phyloP scores from a whole-genome alignment of 1,284 basidiomycete species.

The Rhodotorula sp. region DNA sequence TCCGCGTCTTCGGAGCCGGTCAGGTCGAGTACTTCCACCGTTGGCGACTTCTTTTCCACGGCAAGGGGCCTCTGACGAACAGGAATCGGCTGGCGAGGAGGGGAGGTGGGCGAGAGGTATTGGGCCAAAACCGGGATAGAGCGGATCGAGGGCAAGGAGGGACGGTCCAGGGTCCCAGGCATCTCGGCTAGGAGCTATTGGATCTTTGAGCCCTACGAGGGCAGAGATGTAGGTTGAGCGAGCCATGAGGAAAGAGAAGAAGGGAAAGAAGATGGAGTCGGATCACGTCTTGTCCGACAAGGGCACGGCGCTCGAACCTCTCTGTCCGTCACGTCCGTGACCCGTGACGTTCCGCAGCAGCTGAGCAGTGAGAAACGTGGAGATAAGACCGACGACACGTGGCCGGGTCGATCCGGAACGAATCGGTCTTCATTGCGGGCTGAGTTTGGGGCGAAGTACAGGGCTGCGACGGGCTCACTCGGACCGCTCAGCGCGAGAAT shows the following conservation, averaged over 20 bases:
- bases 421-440: not conserved
- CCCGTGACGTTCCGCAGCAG: not conserved
- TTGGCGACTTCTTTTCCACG: not conserved
- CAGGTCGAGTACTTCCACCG: not conserved
- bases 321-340: not conserved
- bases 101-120: not conserved
- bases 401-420: not conserved
- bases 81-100: not conserved
- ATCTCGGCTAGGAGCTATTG: not conserved
- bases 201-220: not conserved
- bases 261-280: not conserved
- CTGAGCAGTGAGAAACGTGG: no score
- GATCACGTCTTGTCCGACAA: not conserved
- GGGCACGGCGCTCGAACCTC: not conserved
- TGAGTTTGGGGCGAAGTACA: not conserved
- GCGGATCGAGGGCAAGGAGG: slow-evolving; percentile 8
- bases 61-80: not conserved
- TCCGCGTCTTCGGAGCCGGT: not conserved
- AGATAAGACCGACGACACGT: no score
- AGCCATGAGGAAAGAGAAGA: slow-evolving; percentile 11
- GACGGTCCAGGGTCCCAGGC: not conserved
- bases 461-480: no score
- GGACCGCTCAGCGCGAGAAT: not conserved
- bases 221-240: not conserved
- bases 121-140: slow-evolving; percentile 11